Evolutionary conservation across 2,329 filamentous ascomycete genomes (phyloP).

Genomic region (Colletotrichum destructivum): DNA sequence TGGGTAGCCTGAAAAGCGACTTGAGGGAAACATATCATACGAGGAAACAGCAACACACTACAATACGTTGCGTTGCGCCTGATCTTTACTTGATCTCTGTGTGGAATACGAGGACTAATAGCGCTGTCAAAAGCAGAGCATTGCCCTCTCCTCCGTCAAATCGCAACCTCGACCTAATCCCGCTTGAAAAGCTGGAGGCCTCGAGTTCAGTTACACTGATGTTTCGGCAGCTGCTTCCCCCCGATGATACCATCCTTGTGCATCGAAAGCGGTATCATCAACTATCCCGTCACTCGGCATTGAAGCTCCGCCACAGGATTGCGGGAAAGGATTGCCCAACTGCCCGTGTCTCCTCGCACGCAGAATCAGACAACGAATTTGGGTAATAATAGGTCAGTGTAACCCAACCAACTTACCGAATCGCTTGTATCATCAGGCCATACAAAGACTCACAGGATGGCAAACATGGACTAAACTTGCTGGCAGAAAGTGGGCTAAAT

Average conservation of each 20-base stretch:
- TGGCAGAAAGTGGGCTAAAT: slow-evolving; percentile 12
- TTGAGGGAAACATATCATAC: too few species aligned
- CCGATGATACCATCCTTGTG: neutral
- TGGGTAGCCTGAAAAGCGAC: too few species aligned
- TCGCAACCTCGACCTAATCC: neutral
- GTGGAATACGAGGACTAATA: neutral
- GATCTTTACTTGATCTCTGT: neutral
- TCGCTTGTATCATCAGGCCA: neutral
- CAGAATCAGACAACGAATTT: neutral
- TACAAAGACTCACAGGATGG: slow-evolving; percentile 9
- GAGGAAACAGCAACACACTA: neutral
- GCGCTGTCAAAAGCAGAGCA: neutral
- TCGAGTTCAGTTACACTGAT: too few species aligned
- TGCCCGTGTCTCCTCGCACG: neutral
- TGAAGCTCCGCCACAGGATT: neutral
- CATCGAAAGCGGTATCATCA: neutral
- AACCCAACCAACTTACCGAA: neutral
- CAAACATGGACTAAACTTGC: slow-evolving; percentile 16
- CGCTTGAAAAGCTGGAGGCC: too few species aligned
- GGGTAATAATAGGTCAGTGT: slow-evolving; percentile 13
- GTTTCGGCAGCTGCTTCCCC: neutral
- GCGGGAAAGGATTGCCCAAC: neutral
- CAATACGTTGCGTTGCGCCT: neutral
- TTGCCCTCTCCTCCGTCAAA: neutral
- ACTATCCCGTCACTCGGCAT: slow-evolving; percentile 4